Conservation (phyloP, 208 protist species). For the Crithidia sp. region DNA sequence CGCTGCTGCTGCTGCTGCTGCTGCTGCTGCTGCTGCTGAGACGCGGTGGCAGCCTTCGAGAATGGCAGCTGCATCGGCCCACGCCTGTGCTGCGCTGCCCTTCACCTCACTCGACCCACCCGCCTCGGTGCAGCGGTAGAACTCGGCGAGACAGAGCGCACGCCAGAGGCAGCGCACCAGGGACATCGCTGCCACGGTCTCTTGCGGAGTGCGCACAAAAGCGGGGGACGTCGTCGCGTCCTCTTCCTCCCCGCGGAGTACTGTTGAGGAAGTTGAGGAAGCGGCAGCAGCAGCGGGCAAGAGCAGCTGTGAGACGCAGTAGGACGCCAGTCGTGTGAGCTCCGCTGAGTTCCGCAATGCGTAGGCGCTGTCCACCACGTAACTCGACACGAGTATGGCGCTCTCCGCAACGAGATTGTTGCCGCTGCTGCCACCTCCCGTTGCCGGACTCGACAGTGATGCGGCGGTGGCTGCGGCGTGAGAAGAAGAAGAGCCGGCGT, state of each 20-base stretch:
- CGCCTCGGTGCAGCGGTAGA: slow-evolving; percentile 31
- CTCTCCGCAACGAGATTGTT: slow-evolving; percentile 7
- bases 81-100: slow-evolving; percentile 41
- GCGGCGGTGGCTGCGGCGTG: background rate
- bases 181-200: slow-evolving; percentile 49
- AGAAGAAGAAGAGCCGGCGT: background rate
- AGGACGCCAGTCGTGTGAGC: slow-evolving; percentile 53
- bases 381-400: slow-evolving; percentile 46
- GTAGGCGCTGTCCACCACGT: slow-evolving; percentile 81
- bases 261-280: background rate
- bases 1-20: background rate
- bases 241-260: background rate
- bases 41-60: slow-evolving; percentile 25
- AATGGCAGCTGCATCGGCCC: slow-evolving; percentile 43
- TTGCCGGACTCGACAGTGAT: too few relatives aligned
- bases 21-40: background rate
- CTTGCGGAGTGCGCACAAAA: slow-evolving; percentile 31
- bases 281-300: slow-evolving; percentile 1
- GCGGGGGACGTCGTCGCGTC: too few relatives aligned
- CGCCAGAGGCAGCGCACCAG: slow-evolving; percentile 76
- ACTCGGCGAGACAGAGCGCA: slow-evolving; percentile 57
- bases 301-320: slow-evolving; percentile 40
- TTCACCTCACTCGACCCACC: background rate
- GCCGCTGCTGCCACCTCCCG: background rate
- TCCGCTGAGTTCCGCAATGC: slow-evolving; percentile 40